Percentiles rank a stretch among this genome's conserved stretches.
Evolutionary conservation across 139 green algal species (phyloP).

Genomic region (Tetradesmus obliquus): DNA sequence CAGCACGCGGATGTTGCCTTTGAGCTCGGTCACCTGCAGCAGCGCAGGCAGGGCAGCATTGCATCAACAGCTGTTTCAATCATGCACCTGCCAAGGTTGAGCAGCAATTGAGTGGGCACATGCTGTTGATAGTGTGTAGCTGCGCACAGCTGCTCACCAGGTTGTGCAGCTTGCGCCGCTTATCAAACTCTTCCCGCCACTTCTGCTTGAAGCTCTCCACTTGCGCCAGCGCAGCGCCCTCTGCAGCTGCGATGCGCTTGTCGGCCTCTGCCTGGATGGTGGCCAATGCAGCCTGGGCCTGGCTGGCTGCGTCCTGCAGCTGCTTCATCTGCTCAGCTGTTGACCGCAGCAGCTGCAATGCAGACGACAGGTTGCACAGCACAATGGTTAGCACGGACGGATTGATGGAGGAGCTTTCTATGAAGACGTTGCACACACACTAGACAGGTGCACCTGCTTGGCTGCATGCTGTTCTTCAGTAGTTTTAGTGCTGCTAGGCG

Average conservation of each 20-base stretch:
- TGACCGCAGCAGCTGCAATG: background rate
- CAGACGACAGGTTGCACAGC: background rate
- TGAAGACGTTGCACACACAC: too few species aligned
- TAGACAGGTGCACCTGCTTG: too few species aligned
- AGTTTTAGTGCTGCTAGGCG: too few species aligned
- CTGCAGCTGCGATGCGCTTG: background rate
- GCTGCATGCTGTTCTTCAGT: too few species aligned
- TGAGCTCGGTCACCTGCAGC: conserved; percentile 64
- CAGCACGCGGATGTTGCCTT: conserved; percentile 75
- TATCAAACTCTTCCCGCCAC: conserved; percentile 69
- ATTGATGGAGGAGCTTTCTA: too few species aligned
- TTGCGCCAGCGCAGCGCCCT: conserved; percentile 11
- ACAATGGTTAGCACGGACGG: background rate
- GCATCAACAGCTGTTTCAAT: background rate
- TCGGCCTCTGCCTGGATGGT: conserved; percentile 15
- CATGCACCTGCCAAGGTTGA: background rate
- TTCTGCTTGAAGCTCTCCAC: conserved; percentile 46
- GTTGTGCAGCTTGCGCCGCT: conserved; percentile 68
- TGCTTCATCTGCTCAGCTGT: conserved; percentile 40
- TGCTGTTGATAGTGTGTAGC: background rate
- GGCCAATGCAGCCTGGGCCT: background rate
- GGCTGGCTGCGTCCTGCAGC: background rate
- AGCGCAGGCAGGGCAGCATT: background rate
- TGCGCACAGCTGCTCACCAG: conserved; percentile 41
- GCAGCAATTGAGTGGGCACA: background rate